Conservation (phyloP, 2,329 filamentous ascomycete genomes). For the Botrytis fabae region DNA sequence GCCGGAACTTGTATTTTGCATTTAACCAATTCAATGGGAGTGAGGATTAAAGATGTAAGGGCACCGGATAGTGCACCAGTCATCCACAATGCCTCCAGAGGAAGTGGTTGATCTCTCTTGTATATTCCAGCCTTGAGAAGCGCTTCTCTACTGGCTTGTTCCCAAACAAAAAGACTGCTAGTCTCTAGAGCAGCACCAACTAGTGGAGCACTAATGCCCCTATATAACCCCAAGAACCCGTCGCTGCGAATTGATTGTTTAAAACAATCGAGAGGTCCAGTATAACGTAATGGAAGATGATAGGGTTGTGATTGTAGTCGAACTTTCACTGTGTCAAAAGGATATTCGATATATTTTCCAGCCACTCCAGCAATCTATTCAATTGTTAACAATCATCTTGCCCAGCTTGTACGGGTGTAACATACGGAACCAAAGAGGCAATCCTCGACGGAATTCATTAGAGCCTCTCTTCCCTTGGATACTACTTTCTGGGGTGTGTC, state of each 20-base stretch:
- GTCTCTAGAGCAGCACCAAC: conserved; percentile 90
- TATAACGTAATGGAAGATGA: conserved; percentile 76
- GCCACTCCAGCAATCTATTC: conserved; percentile 74
- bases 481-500: conserved; percentile 22
- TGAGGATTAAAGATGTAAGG: conserved; percentile 87
- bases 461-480: conserved; percentile 33
- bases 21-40: conserved; percentile 95
- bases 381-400: conserved; percentile 22
- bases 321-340: conserved; percentile 98
- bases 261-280: conserved; percentile 90
- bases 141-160: conserved; percentile 69
- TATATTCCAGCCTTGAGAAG: conserved; percentile 56
- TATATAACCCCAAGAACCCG: conserved; percentile 75
- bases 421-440: conserved; percentile 83
- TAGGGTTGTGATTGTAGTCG: conserved; percentile 94
- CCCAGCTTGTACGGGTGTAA: not conserved
- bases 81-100: conserved; percentile 71
- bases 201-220: conserved; percentile 88
- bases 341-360: conserved; percentile 96
- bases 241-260: conserved; percentile 77
- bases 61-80: conserved; percentile 86
- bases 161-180: conserved; percentile 90
- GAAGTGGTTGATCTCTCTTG: conserved; percentile 59
- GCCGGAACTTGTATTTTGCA: conserved; percentile 90
- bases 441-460: conserved; percentile 72